Base-by-base conservation (phyloP, 1,284 basidiomycete genomes). In the Sporisorium exsertum region DNA sequence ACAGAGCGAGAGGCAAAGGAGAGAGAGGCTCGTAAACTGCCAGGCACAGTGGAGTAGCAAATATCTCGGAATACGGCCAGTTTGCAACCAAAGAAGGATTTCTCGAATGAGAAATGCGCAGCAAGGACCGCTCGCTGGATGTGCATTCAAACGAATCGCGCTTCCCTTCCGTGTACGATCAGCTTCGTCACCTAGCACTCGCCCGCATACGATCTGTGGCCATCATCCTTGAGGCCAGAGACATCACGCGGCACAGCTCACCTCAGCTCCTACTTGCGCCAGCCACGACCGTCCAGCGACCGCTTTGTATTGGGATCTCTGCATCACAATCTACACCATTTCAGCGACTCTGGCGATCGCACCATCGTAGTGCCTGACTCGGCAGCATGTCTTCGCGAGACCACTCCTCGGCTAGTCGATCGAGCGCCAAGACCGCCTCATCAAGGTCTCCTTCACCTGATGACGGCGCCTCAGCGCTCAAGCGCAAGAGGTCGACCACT, bases 401-500 rank as follows among this genome's bases (percentile, higher is more conserved):
- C 7, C 51, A 56, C 27, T 59, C 64, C 2, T 18, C 53, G 5
- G 46, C 54, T 18, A 63, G 56, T 26, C 46, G 52, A 45, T 59
- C 51, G 5, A 58, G 51, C 13, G 32, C 15, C 13, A 20, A 12
- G 20, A 62, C 54, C 26, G 26, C 8, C n/a, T 24, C 22, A 1
- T 58, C 68, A 2, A 53, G 62, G 33, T 71, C 68, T 18, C 45
- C 68, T 2, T 58, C 68, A 3, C 62, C 58, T 10, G 68, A 71
- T 20, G 46, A 50, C 2, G 50, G 43, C 10, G 62, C 55, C 24
- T 54, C 63, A 29, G 58, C 58, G 8, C 63, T 61, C 45, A 71
- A 71, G 27, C 68, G 68, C 8, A 71, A 71, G 40, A 60, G 68
- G 45, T 50, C 58, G 27, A n/a, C 58, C 16, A 55, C 53, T n/a